Conservation (phyloP, 768 basidiomycete genomes). For the Rhodocollybia butyracea region DNA sequence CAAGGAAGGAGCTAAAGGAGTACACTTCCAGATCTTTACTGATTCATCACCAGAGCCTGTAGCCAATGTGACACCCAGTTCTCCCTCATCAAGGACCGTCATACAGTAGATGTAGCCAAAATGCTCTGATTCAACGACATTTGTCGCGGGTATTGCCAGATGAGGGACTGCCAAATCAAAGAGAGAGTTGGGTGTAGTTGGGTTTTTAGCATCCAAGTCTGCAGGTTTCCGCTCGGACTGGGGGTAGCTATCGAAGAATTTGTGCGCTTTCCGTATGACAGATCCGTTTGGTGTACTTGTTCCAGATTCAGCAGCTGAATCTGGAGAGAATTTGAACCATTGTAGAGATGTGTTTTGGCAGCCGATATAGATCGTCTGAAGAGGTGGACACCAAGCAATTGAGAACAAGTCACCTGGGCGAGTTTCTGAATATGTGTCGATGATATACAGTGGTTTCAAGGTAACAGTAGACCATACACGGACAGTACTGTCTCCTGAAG, state of each 20-base stretch:
- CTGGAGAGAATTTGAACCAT: conserved; percentile 65
- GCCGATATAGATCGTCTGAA: conserved; percentile 78
- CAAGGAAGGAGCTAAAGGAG: conserved; percentile 39
- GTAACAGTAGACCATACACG: conserved; percentile 82
- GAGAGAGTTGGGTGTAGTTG: conserved; percentile 20
- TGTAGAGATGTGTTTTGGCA: conserved; percentile 93
- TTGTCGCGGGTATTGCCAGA: conserved; percentile 58
- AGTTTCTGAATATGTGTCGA: conserved; percentile 76
- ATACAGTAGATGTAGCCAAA: conserved; percentile 94
- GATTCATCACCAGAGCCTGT: conserved; percentile 91
- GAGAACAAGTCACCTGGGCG: conserved; percentile 88
- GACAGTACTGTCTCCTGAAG: conserved; percentile 81
- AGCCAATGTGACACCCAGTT: conserved; percentile 46
- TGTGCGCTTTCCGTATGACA: conserved; percentile 59
- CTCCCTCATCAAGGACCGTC: conserved; percentile 31
- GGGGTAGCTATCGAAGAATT: conserved; percentile 91
- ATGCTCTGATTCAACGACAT: conserved; percentile 87
- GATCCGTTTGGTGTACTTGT: conserved; percentile 30
- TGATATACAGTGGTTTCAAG: conserved; percentile 63
- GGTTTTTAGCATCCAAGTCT: conserved; percentile 65
- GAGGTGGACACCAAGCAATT: conserved; percentile 67
- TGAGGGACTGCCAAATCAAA: background rate
- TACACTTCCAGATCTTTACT: conserved; percentile 83
- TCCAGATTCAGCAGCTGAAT: conserved; percentile 23
- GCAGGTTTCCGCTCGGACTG: conserved; percentile 65